Conservation (phyloP, 768 basidiomycete genomes). For the Cyathus striatus region DNA sequence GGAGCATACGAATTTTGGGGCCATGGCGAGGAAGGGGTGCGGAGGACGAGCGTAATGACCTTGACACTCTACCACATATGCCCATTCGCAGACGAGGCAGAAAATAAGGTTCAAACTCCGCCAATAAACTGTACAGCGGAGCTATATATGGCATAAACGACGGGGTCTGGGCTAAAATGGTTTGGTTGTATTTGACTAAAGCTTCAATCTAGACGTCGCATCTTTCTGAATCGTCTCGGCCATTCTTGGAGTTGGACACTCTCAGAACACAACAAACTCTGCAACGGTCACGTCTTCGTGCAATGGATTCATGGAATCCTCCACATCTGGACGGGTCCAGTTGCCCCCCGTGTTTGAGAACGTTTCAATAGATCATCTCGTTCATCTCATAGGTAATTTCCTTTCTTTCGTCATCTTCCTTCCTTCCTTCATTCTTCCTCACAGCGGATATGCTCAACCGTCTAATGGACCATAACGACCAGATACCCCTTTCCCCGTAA, state of each 20-base stretch:
- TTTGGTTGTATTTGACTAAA: no score
- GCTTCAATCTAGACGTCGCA: no score
- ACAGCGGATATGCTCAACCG: constrained; percentile 95
- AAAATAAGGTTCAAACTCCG: constrained; percentile 54
- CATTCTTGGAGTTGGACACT: constrained; percentile 5
- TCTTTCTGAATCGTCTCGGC: no score
- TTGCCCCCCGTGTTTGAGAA: constrained; percentile 84
- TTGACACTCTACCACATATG: not conserved
- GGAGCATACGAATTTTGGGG: constrained; percentile 67
- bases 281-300: constrained; percentile 37
- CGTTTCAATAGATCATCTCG: constrained; percentile 76
- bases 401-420: constrained; percentile 5
- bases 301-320: constrained; percentile 84
- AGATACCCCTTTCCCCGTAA: constrained; percentile 86
- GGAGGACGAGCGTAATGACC: constrained; percentile 12
- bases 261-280: not conserved
- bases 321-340: constrained; percentile 61
- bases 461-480: constrained; percentile 93
- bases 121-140: constrained; percentile 53
- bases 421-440: constrained; percentile 7
- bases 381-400: constrained; percentile 77
- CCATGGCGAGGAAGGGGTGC: constrained; percentile 46
- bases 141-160: no score
- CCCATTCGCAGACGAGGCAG: not conserved
- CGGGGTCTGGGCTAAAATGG: no score